Percentiles rank a stretch among this genome's conserved stretches.
Evolutionary conservation across 192 early-diverging fungal genomes (phyloP).

Genomic region (Coemansia sp.): DNA sequence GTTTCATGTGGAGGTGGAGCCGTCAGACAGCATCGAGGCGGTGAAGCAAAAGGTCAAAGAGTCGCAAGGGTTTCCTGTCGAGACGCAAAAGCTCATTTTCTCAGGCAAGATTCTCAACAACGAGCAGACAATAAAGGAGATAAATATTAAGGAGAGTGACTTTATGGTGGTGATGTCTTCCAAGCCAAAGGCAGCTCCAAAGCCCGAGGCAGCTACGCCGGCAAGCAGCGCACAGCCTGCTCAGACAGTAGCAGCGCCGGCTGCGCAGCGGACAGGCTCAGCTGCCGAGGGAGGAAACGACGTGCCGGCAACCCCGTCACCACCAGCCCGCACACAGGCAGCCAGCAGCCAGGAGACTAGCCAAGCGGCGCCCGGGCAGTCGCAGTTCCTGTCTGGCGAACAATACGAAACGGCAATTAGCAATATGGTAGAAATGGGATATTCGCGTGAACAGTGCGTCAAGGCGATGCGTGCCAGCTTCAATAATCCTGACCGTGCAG

Average conservation of each 20-base stretch:
- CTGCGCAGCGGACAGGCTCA: slow-evolving; percentile 38
- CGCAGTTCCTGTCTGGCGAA: slow-evolving; percentile 57
- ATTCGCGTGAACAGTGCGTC: slow-evolving; percentile 78
- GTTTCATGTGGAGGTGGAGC: slow-evolving; percentile 77
- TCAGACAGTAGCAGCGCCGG: slow-evolving; percentile 38
- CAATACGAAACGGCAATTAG: slow-evolving; percentile 77
- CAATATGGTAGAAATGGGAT: slow-evolving; percentile 96
- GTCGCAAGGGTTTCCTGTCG: slow-evolving; percentile 66
- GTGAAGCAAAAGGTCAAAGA: slow-evolving; percentile 80
- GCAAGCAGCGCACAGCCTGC: slow-evolving; percentile 36
- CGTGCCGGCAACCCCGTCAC: slow-evolving; percentile 49
- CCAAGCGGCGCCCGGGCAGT: slow-evolving; percentile 53
- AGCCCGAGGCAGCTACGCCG: slow-evolving; percentile 47
- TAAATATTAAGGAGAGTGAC: slow-evolving; percentile 83
- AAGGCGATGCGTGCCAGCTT: slow-evolving; percentile 93
- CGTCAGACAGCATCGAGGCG: slow-evolving; percentile 60
- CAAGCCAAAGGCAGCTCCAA: slow-evolving; percentile 53
- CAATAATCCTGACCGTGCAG: slow-evolving; percentile 96
- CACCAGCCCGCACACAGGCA: slow-evolving; percentile 45
- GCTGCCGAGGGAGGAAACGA: slow-evolving; percentile 25
- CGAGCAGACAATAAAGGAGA: slow-evolving; percentile 67
- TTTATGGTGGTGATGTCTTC: slow-evolving; percentile 95
- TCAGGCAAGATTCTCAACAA: slow-evolving; percentile 89
- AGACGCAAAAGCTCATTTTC: slow-evolving; percentile 83
- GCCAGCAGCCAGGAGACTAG: neutral